phyloP scores from a whole-genome alignment of 495 filamentous ascomycete species.

The Corynascus novoguineensis region DNA sequence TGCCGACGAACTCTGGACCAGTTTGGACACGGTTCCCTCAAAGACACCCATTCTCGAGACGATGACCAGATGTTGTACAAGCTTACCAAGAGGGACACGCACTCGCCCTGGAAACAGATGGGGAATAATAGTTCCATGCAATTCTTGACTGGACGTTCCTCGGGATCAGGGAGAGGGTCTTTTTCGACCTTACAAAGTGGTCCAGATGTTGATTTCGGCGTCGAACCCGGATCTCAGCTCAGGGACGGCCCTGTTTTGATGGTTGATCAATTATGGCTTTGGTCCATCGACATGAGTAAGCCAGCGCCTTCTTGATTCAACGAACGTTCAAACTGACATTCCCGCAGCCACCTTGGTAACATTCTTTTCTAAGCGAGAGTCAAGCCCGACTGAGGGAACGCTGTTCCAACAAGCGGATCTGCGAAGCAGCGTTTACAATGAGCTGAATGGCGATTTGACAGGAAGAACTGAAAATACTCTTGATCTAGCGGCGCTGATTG shows the following conservation, averaged over 20 bases:
- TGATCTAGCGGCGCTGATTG: slow-evolving; percentile 58
- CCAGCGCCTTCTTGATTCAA: not conserved
- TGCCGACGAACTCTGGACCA: slow-evolving; percentile 61
- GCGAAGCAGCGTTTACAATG: slow-evolving; percentile 60
- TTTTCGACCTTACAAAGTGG: not conserved
- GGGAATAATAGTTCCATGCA: not conserved
- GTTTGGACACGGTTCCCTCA: slow-evolving; percentile 58
- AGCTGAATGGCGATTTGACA: slow-evolving; percentile 62
- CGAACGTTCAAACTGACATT: not conserved
- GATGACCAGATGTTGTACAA: slow-evolving; percentile 70
- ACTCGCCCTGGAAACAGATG: not conserved
- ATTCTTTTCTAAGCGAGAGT: slow-evolving; percentile 52
- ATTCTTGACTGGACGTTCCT: not conserved
- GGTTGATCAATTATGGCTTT: slow-evolving; percentile 68
- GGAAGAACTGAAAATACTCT: slow-evolving; percentile 57
- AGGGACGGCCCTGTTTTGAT: slow-evolving; percentile 59
- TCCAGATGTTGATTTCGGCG: slow-evolving; percentile 21
- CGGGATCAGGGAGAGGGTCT: slow-evolving; percentile 7
- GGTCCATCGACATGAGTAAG: slow-evolving; percentile 56
- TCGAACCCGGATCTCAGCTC: slow-evolving; percentile 37
- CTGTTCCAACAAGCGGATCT: slow-evolving; percentile 59
- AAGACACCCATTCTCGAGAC: slow-evolving; percentile 57
- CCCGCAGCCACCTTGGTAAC: slow-evolving; percentile 45
- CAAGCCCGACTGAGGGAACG: slow-evolving; percentile 46
- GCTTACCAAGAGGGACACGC: slow-evolving; percentile 45